A percentile compares a stretch with the other conserved stretches of the same genome.
Evolutionary conservation across 2,329 filamentous ascomycete species (phyloP).

Genomic region (Fusarium nurragi): DNA sequence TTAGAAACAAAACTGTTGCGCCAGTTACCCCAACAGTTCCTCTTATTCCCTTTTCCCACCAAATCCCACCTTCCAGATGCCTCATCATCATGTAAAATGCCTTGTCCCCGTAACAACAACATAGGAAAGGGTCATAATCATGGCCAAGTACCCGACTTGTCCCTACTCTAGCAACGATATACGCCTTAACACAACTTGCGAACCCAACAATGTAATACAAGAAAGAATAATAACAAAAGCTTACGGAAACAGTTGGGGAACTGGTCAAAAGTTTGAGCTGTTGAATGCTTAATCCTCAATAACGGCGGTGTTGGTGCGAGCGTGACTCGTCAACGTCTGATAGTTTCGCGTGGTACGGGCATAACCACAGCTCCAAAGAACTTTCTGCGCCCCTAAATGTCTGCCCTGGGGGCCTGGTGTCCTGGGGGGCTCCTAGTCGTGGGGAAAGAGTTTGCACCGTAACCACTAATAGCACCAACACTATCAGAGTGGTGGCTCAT

Average conservation of each 20-base stretch:
- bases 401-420: slow-evolving; percentile 4
- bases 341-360: not conserved
- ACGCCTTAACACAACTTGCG: slow-evolving; percentile 30
- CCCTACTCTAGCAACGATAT: slow-evolving; percentile 16
- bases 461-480: slow-evolving; percentile 4
- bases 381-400: not conserved
- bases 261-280: not conserved
- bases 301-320: not conserved
- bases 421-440: slow-evolving; percentile 11
- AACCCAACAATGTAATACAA: slow-evolving; percentile 6
- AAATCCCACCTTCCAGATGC: slow-evolving; percentile 32
- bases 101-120: slow-evolving; percentile 14
- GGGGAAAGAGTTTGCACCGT: slow-evolving; percentile 11
- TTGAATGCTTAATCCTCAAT: not conserved
- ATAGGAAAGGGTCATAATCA: slow-evolving; percentile 35
- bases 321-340: not conserved
- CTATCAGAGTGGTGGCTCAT: slow-evolving; percentile 45
- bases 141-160: slow-evolving; percentile 19
- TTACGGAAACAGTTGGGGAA: not conserved
- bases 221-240: not conserved
- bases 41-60: slow-evolving; percentile 16
- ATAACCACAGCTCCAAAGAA: not conserved
- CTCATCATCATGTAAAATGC: slow-evolving; percentile 31
- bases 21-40: slow-evolving; percentile 16
- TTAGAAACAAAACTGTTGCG: slow-evolving; percentile 16